A percentile compares a stretch with the other conserved stretches of the same genome.
Evolutionary conservation across 2,329 filamentous ascomycete genomes (phyloP).

Genomic region (Pezicula radicicola): DNA sequence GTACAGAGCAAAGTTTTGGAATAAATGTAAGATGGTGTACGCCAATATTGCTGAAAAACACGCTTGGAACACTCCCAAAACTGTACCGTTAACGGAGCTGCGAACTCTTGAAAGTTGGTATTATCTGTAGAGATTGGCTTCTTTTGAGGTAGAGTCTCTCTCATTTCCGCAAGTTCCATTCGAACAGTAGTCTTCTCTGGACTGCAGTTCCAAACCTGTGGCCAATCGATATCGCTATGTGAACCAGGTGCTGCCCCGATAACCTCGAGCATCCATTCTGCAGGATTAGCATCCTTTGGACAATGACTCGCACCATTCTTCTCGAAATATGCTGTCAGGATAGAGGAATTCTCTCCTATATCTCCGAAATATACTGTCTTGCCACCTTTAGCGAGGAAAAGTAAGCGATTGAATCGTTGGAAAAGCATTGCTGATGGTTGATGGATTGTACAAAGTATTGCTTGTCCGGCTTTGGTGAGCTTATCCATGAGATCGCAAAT

Average conservation of each 20-base stretch:
- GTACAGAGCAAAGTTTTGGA: conserved; percentile 5
- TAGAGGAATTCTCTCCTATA: conserved; percentile 47
- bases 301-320: conserved; percentile 62
- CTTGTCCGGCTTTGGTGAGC: conserved; percentile 80
- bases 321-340: conserved; percentile 61
- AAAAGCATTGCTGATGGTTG: conserved; percentile 91
- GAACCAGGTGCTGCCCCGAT: conserved; percentile 57
- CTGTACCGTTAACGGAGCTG: conserved; percentile 54
- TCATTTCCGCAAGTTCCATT: neutral
- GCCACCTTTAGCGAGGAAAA: conserved; percentile 73
- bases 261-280: conserved; percentile 70
- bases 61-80: conserved; percentile 50
- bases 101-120: conserved; percentile 44
- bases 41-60: conserved; percentile 59
- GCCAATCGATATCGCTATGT: conserved; percentile 59
- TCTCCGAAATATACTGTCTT: conserved; percentile 77
- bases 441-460: conserved; percentile 92
- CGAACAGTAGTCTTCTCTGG: neutral
- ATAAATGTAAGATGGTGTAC: conserved; percentile 53
- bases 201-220: conserved; percentile 35
- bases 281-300: conserved; percentile 67
- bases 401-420: conserved; percentile 78
- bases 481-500: conserved; percentile 84
- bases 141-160: neutral
- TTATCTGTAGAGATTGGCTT: neutral